Evolutionary conservation across 75 land plant species (phyloP).

Genomic region (Pseudotsuga menziesii): DNA sequence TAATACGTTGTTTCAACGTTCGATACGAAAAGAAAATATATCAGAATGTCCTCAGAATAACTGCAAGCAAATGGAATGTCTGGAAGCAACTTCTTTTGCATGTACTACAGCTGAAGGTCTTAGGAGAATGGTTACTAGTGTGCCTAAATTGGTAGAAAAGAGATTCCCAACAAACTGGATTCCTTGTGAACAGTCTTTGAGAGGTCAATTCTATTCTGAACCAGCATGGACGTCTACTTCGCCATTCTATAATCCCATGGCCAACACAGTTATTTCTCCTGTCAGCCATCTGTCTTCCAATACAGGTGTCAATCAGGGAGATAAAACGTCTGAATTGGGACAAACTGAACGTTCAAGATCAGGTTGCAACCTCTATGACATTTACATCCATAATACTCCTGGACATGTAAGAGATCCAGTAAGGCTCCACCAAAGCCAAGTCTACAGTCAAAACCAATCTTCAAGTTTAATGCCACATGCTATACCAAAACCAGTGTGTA

Average conservation of each 20-base stretch:
- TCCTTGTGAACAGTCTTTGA: not conserved
- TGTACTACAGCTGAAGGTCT: not conserved
- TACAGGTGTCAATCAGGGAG: not conserved
- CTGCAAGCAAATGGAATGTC: not conserved
- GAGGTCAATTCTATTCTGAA: not conserved
- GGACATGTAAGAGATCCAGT: not conserved
- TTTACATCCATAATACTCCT: too few relatives aligned
- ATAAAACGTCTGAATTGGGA: not conserved
- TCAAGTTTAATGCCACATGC: not conserved
- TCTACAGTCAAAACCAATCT: not conserved
- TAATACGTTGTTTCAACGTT: not conserved
- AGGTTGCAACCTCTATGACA: too few relatives aligned
- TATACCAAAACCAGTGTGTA: not conserved
- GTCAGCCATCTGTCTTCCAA: not conserved
- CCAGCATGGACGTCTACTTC: not conserved
- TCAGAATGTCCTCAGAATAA: not conserved
- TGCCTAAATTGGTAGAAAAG: not conserved
- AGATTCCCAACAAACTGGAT: not conserved
- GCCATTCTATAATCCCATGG: not conserved
- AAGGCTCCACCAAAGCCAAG: not conserved
- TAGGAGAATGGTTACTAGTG: not conserved
- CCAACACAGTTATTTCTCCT: constrained; percentile 2
- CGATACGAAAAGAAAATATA: not conserved
- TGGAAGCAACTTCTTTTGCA: not conserved
- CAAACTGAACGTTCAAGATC: too few relatives aligned